Conservation (phyloP, 106 monocot species). For the Iris macrosiphon region DNA sequence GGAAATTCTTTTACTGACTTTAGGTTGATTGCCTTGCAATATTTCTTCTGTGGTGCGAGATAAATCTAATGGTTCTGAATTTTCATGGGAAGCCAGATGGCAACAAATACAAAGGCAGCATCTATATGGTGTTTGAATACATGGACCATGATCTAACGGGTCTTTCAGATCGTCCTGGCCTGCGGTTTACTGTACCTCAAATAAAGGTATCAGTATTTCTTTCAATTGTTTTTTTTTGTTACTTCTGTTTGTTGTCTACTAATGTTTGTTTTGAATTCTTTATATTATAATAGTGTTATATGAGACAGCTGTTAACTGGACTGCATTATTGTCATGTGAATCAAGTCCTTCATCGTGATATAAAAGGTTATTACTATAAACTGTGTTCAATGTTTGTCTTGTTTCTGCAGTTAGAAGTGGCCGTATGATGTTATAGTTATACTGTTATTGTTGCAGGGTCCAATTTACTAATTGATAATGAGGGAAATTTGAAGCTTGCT, state of each 20-base stretch:
- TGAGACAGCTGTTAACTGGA: constrained; percentile 88
- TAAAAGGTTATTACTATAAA: constrained; percentile 58
- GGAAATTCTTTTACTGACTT: no score
- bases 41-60: background rate
- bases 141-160: constrained; percentile 99
- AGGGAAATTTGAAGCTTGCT: constrained; percentile 93
- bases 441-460: constrained; percentile 40
- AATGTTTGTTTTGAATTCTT: background rate
- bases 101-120: constrained; percentile 91
- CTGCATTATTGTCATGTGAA: constrained; percentile 95
- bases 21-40: no score
- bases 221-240: background rate
- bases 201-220: constrained; percentile 56
- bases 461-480: constrained; percentile 87
- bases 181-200: constrained; percentile 88
- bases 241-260: no score
- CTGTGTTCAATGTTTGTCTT: no score
- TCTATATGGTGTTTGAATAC: constrained; percentile 99
- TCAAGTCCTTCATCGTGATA: constrained; percentile 90
- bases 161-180: constrained; percentile 73
- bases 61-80: background rate
- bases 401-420: no score
- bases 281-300: constrained; percentile 57
- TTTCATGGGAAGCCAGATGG: constrained; percentile 38
- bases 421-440: background rate